Percentiles rank a stretch among this genome's conserved stretches.
phyloP scores from a whole-genome alignment of 139 green algal genomes.

The Mesotaenium endlicherianum region DNA sequence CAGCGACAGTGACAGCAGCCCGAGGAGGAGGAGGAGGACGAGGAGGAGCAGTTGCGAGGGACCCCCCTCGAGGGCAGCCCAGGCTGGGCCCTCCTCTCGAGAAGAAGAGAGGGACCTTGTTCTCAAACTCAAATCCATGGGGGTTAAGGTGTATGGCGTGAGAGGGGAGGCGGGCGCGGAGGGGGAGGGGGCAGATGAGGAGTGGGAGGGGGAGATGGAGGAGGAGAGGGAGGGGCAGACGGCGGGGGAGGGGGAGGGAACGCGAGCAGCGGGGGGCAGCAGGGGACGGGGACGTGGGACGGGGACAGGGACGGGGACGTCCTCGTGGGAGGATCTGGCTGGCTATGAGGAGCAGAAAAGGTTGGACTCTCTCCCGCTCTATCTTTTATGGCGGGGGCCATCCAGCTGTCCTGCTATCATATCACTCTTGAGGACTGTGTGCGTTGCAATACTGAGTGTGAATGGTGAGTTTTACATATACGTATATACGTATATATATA shows the following conservation, averaged over 20 bases:
- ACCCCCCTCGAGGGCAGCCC: not conserved
- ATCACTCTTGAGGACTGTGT: not conserved
- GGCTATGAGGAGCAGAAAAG: constrained; percentile 89
- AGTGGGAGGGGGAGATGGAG: not conserved
- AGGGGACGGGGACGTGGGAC: not conserved
- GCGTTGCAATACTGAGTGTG: not conserved
- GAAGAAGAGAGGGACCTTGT: not conserved
- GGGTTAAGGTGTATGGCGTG: not conserved
- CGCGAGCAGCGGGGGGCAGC: not conserved
- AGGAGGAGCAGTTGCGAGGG: not conserved
- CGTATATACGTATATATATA: not conserved
- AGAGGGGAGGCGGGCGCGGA: not conserved
- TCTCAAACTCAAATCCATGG: not conserved
- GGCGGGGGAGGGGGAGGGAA: not conserved
- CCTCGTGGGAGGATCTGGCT: constrained; percentile 37
- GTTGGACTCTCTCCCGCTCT: not conserved
- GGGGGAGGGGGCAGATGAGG: not conserved
- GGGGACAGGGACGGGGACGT: not conserved
- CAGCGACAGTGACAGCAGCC: not conserved
- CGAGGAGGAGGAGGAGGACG: not conserved
- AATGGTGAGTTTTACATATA: not conserved
- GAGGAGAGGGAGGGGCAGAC: constrained; percentile 3
- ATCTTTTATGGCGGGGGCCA: not conserved
- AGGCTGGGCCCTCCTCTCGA: not conserved
- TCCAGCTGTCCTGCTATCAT: not conserved